These are phyloP conservation scores for Gonapodya sp. DNA, from an alignment of 192 early-diverging fungal genomes.

Conservation along the genomic window DNA sequence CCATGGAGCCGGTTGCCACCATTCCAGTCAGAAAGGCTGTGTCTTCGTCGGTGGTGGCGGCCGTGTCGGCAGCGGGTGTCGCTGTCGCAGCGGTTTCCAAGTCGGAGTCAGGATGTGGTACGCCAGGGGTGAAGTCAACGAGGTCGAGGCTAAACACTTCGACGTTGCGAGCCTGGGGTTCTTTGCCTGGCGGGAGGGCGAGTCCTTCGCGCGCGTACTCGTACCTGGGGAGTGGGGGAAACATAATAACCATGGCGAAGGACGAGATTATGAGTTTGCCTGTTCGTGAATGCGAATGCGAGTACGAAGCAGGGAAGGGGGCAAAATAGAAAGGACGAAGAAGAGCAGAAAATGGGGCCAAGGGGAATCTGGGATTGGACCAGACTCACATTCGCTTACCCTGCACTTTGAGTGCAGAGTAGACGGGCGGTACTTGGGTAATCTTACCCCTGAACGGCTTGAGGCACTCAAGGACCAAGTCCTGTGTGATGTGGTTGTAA, in stretches of 20 bases:
- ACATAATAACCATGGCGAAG: conserved; percentile 3
- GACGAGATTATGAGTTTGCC: not conserved
- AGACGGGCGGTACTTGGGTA: conserved; percentile 7
- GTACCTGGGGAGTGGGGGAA: not conserved
- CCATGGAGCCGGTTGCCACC: too few relatives aligned
- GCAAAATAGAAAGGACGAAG: too few relatives aligned
- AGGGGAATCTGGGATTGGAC: not conserved
- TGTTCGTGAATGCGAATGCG: too few relatives aligned
- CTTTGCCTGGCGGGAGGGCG: not conserved
- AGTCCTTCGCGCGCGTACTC: conserved; percentile 10
- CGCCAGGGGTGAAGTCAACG: conserved; percentile 2
- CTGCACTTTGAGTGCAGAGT: not conserved
- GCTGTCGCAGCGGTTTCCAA: not conserved
- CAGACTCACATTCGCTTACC: not conserved
- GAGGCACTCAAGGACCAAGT: not conserved
- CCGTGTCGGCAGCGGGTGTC: not conserved
- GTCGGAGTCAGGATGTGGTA: not conserved
- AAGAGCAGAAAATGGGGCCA: not conserved
- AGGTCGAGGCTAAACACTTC: conserved; percentile 2
- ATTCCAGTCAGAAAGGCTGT: not conserved
- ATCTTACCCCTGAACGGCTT: conserved; percentile 5
- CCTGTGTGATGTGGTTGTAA: not conserved
- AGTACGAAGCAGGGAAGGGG: too few relatives aligned
- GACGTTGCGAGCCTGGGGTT: not conserved
- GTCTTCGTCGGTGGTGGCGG: not conserved